A percentile compares a stretch with the other conserved stretches of the same genome.
phyloP scores from a whole-genome alignment of 1,284 basidiomycete genomes.

The Ustilago tritici region DNA sequence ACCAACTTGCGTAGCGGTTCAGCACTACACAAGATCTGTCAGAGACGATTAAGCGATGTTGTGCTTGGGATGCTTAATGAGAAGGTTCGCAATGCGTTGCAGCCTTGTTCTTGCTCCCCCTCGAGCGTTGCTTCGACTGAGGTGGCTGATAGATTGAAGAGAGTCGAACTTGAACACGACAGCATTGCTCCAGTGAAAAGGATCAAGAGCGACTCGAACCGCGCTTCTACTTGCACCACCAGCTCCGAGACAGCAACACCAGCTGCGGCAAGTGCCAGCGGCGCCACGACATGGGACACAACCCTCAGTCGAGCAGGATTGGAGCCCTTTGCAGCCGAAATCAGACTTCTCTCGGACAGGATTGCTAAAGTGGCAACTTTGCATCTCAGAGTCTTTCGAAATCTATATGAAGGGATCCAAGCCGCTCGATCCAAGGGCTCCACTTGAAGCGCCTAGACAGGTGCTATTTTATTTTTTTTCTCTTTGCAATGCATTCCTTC shows the following conservation, averaged over 20 bases:
- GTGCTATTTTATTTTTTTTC: too few relatives aligned
- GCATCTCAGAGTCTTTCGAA: conserved; percentile 57
- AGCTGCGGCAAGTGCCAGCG: background rate
- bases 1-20: conserved; percentile 51
- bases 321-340: conserved; percentile 57
- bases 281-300: conserved; percentile 27
- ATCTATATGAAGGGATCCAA: conserved; percentile 52
- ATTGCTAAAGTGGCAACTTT: conserved; percentile 59
- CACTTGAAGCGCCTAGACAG: background rate
- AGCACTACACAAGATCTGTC: conserved; percentile 58
- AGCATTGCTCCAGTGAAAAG: conserved; percentile 15
- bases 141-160: background rate
- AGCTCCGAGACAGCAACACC: background rate
- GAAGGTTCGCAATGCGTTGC: conserved; percentile 24
- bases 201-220: conserved; percentile 7
- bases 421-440: conserved; percentile 17
- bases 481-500: too few relatives aligned
- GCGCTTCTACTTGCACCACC: background rate
- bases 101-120: conserved; percentile 4
- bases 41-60: conserved; percentile 47
- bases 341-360: conserved; percentile 53
- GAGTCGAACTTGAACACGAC: conserved; percentile 4
- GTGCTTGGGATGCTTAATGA: conserved; percentile 50
- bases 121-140: background rate
- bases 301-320: conserved; percentile 50